A percentile compares a stretch with the other conserved stretches of the same genome.
These are phyloP conservation scores for Citrus maxima DNA, from an alignment of 345 rosid genomes.

Conservation along the genomic window DNA sequence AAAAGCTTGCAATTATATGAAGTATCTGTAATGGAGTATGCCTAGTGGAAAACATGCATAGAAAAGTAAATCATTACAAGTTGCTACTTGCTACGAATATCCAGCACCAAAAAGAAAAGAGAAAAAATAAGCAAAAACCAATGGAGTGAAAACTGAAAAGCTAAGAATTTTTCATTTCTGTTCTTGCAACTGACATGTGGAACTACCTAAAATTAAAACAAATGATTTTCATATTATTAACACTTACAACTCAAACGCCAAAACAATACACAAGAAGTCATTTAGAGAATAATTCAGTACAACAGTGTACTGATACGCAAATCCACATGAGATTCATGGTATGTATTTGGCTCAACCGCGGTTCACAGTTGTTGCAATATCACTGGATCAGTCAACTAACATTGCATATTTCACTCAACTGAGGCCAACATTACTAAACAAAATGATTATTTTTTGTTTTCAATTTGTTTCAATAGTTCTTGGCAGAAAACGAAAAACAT, in stretches of 20 bases:
- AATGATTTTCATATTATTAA: background rate
- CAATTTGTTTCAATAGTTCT: background rate
- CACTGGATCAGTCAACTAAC: background rate
- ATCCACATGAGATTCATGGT: background rate
- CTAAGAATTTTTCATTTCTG: background rate
- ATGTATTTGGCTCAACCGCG: background rate
- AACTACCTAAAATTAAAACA: background rate
- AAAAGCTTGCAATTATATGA: conserved; percentile 69
- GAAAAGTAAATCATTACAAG: background rate
- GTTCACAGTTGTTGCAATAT: background rate
- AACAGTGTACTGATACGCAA: too few species aligned
- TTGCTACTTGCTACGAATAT: background rate
- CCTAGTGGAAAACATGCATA: conserved; percentile 39
- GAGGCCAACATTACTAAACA: background rate
- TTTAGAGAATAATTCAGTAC: background rate
- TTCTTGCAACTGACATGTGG: background rate
- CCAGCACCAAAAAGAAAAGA: background rate
- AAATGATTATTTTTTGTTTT: background rate
- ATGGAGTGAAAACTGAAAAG: background rate
- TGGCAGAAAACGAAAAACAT: background rate
- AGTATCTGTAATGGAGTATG: conserved; percentile 79
- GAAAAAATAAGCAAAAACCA: background rate
- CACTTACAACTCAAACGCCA: background rate
- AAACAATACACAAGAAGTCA: background rate
- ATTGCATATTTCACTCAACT: background rate